Evolutionary conservation across 345 rosid species (phyloP).

Genomic region (Salix viminalis): DNA sequence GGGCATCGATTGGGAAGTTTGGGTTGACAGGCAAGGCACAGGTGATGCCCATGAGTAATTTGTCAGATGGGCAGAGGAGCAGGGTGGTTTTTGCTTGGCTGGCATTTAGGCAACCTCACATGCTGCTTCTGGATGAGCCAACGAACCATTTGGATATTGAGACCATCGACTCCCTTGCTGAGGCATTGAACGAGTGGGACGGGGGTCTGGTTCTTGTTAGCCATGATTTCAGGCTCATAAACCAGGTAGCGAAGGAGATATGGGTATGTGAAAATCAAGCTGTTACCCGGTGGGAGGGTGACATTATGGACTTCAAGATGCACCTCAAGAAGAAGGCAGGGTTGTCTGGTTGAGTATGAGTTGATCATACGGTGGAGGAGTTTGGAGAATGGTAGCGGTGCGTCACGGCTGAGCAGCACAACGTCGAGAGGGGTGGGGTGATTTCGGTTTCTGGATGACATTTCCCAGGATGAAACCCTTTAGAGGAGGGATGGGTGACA

Average conservation of each 20-base stretch:
- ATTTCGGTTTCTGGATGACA: neutral
- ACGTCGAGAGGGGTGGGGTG: neutral
- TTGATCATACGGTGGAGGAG: neutral
- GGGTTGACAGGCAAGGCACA: constrained; percentile 96
- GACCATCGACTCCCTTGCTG: constrained; percentile 87
- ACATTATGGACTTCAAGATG: constrained; percentile 74
- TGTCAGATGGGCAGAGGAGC: constrained; percentile 98
- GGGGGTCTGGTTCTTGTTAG: constrained; percentile 84
- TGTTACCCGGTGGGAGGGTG: constrained; percentile 73
- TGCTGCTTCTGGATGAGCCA: constrained; percentile 91
- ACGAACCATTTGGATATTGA: constrained; percentile 97
- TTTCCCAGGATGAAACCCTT: neutral
- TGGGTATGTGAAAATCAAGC: constrained; percentile 82
- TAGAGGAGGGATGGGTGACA: constrained; percentile 11
- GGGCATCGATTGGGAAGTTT: constrained; percentile 83
- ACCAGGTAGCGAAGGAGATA: constrained; percentile 83
- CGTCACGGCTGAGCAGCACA: neutral
- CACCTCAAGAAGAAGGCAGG: constrained; percentile 84
- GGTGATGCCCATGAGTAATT: constrained; percentile 92
- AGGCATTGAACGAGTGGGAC: constrained; percentile 85
- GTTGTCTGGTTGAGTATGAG: constrained; percentile 32
- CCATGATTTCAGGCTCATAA: constrained; percentile 85
- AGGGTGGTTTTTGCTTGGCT: constrained; percentile 96
- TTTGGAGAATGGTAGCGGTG: neutral
- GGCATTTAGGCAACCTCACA: constrained; percentile 89